Conservation (phyloP, 441 rosid species). For the Corymbia citriodora region DNA sequence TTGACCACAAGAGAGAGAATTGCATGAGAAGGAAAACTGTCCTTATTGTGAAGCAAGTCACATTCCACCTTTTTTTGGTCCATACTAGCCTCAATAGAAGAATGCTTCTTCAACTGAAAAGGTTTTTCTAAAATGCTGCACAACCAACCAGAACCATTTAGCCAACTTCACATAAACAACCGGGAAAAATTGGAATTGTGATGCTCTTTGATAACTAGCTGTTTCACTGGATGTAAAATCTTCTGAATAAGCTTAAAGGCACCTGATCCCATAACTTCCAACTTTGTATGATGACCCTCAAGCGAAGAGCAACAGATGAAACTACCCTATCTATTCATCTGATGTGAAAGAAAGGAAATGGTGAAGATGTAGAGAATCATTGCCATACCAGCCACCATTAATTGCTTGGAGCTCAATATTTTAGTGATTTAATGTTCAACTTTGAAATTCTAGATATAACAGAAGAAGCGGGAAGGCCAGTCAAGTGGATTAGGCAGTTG, state of each 20-base stretch:
- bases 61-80: constrained; percentile 12
- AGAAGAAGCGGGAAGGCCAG: neutral
- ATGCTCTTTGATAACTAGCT: constrained; percentile 33
- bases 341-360: constrained; percentile 16
- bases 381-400: neutral
- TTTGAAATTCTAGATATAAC: neutral
- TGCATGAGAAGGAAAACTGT: constrained; percentile 25
- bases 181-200: neutral
- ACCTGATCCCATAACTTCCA: constrained; percentile 68
- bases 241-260: constrained; percentile 64
- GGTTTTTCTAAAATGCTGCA: constrained; percentile 34
- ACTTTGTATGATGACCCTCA: constrained; percentile 75
- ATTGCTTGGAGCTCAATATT: neutral
- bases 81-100: constrained; percentile 16
- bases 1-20: constrained; percentile 39
- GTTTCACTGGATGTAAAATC: constrained; percentile 32
- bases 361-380: neutral
- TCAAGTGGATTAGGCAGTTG: neutral
- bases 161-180: constrained; percentile 1
- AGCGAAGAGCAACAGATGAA: constrained; percentile 49
- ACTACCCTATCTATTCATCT: constrained; percentile 44
- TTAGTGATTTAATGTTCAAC: neutral
- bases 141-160: constrained; percentile 9
- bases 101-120: constrained; percentile 31
- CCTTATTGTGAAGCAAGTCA: constrained; percentile 26